Evolutionary conservation across 192 early-diverging fungal genomes (phyloP).

Genomic region (Coemansia pectinata): DNA sequence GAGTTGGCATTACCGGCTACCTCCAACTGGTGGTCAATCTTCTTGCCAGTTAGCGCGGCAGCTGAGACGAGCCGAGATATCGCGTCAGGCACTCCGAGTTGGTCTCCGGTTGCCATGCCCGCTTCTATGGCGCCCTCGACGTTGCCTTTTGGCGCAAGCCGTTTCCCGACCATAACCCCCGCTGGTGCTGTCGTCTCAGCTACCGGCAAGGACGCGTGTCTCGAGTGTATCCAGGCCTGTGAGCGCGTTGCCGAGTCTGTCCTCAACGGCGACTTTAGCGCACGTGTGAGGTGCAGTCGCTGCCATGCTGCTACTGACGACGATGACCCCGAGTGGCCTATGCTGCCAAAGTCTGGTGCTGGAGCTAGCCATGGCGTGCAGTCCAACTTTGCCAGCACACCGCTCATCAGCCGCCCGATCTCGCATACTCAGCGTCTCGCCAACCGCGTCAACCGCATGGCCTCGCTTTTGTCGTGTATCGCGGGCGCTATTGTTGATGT

Average conservation of each 20-base stretch:
- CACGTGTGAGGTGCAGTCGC: slow-evolving; percentile 48
- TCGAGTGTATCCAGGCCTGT: slow-evolving; percentile 54
- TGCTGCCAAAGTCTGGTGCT: slow-evolving; percentile 9
- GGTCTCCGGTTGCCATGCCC: slow-evolving; percentile 30
- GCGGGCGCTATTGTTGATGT: slow-evolving; percentile 66
- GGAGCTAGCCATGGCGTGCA: not conserved
- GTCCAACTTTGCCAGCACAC: slow-evolving; percentile 16
- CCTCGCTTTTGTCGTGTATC: slow-evolving; percentile 48
- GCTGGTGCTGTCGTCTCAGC: slow-evolving; percentile 28
- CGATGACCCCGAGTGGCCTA: slow-evolving; percentile 34
- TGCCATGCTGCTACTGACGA: slow-evolving; percentile 22
- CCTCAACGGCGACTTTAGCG: slow-evolving; percentile 49
- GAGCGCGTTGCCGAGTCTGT: slow-evolving; percentile 53
- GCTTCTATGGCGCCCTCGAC: slow-evolving; percentile 48
- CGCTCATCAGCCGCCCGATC: slow-evolving; percentile 28
- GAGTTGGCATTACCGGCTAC: not conserved
- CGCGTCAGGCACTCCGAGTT: slow-evolving; percentile 14
- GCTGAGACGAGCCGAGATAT: not conserved
- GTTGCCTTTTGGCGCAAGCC: slow-evolving; percentile 24
- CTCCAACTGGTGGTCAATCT: slow-evolving; percentile 49
- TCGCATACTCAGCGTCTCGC: slow-evolving; percentile 48
- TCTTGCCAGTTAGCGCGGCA: slow-evolving; percentile 18
- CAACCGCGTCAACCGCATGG: slow-evolving; percentile 55
- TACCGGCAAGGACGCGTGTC: slow-evolving; percentile 36
- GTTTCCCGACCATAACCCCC: slow-evolving; percentile 33